Percentiles rank a stretch among this genome's conserved stretches.
Conservation (phyloP, 495 filamentous ascomycete species). For the Arthonia radiata region DNA sequence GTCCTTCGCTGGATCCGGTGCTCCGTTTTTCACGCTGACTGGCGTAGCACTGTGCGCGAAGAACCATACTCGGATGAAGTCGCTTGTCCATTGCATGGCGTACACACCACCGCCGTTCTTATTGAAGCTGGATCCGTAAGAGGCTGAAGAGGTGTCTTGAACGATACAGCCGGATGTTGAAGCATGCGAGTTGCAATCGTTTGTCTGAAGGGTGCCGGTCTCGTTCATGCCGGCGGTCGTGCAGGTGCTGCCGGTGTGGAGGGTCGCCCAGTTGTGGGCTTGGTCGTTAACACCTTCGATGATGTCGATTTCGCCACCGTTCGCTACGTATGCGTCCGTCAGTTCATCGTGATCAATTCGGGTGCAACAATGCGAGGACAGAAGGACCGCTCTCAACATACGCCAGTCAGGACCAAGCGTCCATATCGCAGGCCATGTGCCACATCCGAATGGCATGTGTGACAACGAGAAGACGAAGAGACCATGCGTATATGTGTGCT, state of each 20-base stretch:
- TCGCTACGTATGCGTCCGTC: too few species aligned
- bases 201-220: conserved; percentile 22
- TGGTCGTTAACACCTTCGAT: conserved; percentile 63
- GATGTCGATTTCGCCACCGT: conserved; percentile 90
- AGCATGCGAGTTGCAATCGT: conserved; percentile 6
- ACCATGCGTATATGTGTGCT: conserved; percentile 38
- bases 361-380: too few species aligned
- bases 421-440: too few species aligned
- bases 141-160: conserved; percentile 1
- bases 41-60: conserved; percentile 41
- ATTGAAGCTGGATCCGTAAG: conserved; percentile 53
- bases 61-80: conserved; percentile 51
- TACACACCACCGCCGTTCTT: conserved; percentile 45
- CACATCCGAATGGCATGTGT: too few species aligned
- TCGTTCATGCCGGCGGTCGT: conserved; percentile 29
- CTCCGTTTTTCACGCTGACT: conserved; percentile 24
- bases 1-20: conserved; percentile 30
- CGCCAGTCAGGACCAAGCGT: too few species aligned
- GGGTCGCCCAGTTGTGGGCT: conserved; percentile 37
- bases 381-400: too few species aligned
- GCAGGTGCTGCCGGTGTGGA: conserved; percentile 35
- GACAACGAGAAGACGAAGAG: conserved; percentile 49
- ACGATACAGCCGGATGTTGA: conserved; percentile 21
- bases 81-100: conserved; percentile 46
- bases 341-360: too few species aligned